These are phyloP conservation scores for Xylaria sp. DNA, from an alignment of 2,329 filamentous ascomycete genomes.

Conservation along the genomic window DNA sequence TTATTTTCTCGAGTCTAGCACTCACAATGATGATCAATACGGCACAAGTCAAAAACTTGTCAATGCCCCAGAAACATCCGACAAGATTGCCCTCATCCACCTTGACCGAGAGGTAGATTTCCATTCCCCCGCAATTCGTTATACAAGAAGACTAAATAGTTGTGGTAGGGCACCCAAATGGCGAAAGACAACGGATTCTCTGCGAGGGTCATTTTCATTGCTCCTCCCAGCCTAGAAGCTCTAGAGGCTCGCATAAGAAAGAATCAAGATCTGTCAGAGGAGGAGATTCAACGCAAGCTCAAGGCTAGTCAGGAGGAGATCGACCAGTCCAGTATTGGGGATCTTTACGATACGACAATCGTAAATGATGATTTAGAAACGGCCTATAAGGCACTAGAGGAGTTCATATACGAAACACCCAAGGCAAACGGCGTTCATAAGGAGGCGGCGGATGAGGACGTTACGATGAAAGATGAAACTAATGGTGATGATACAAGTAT, in stretches of 20 bases:
- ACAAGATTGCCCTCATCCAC: slow-evolving; percentile 70
- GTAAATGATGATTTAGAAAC: slow-evolving; percentile 63
- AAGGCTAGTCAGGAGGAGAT: slow-evolving; percentile 54
- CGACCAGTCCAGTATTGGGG: slow-evolving; percentile 58
- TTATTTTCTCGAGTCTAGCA: slow-evolving; percentile 67
- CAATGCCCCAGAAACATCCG: slow-evolving; percentile 62
- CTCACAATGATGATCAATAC: slow-evolving; percentile 61
- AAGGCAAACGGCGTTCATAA: slow-evolving; percentile 42
- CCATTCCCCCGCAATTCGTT: neutral
- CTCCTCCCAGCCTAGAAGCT: slow-evolving; percentile 54
- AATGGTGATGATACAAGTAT: slow-evolving; percentile 21
- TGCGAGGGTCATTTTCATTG: slow-evolving; percentile 66
- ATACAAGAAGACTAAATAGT: slow-evolving; percentile 11
- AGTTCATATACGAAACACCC: slow-evolving; percentile 58
- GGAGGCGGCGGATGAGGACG: slow-evolving; percentile 40
- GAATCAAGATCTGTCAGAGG: slow-evolving; percentile 56
- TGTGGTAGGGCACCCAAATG: slow-evolving; percentile 63
- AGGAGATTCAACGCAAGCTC: slow-evolving; percentile 59
- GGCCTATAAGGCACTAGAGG: slow-evolving; percentile 61
- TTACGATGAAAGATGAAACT: slow-evolving; percentile 28
- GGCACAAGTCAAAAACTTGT: slow-evolving; percentile 67
- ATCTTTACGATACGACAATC: slow-evolving; percentile 63
- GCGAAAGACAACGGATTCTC: slow-evolving; percentile 67
- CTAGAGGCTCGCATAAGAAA: slow-evolving; percentile 57
- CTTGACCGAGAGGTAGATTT: slow-evolving; percentile 63